phyloP scores from a whole-genome alignment of 2,329 filamentous ascomycete genomes.

The Myriangium duriaei region DNA sequence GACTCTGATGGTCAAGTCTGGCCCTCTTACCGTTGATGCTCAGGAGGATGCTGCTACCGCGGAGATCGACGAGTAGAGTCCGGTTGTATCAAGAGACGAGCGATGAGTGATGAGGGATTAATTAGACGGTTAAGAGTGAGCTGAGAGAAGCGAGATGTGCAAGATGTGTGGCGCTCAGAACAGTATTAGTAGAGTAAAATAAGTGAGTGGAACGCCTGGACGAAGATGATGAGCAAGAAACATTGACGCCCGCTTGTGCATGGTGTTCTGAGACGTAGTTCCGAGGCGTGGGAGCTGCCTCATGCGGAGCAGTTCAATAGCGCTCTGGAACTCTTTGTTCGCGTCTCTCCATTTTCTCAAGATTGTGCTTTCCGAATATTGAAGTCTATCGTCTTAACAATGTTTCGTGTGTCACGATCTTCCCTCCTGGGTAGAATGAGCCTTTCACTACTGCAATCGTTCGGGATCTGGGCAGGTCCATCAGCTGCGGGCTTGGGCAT shows the following conservation, averaged over 20 bases:
- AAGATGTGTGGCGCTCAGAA: too few species aligned
- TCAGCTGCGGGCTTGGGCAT: background rate
- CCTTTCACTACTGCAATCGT: constrained; percentile 6
- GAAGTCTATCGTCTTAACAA: constrained; percentile 8
- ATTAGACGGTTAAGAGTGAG: constrained; percentile 2
- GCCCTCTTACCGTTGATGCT: constrained; percentile 40
- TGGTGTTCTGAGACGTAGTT: too few species aligned
- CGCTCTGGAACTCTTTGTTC: too few species aligned
- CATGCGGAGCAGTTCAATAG: too few species aligned
- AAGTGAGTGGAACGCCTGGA: too few species aligned
- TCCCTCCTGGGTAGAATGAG: constrained; percentile 3
- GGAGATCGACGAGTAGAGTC: constrained; percentile 26
- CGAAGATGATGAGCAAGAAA: too few species aligned
- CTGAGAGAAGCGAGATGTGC: constrained; percentile 14
- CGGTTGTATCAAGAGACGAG: background rate
- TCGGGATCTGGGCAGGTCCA: too few species aligned
- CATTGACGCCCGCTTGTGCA: too few species aligned
- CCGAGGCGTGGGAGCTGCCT: too few species aligned
- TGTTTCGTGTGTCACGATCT: constrained; percentile 5
- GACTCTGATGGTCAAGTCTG: constrained; percentile 71
- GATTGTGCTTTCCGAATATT: too few species aligned
- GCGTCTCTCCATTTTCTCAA: too few species aligned
- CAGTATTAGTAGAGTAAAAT: too few species aligned
- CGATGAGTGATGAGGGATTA: background rate
- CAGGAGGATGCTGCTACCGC: constrained; percentile 15